Base-by-base conservation (phyloP, 441 rosid genomes). In the Capsella rubella region DNA sequence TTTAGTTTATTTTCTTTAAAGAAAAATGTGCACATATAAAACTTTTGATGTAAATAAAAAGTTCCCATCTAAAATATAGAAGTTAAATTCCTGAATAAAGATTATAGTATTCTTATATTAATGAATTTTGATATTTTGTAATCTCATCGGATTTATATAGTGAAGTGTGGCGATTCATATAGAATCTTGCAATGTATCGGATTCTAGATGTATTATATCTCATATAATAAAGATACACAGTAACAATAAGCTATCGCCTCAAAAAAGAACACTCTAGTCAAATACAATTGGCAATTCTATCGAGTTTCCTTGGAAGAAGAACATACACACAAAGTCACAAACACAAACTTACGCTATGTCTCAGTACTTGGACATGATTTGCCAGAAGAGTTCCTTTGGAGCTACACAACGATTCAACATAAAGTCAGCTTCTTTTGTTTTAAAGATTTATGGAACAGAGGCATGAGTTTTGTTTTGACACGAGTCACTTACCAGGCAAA, bases 371-470 rank as follows among this genome's bases (percentile, higher is more conserved):
- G 91, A 77, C 95, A 93, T 84, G 28, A 74, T 82, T 77, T 83
- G 75, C 76, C 82, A 75, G 35, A 87, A 92, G 50, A 84, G 84
- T 75, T 93, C 97, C 84, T 87, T 90, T 18, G 97, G 97, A 35
- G 97, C 99, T 95, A 87, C 78, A 75, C 58, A 66, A 16, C 29
- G 51, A 39, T n/a, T 5, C 12, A 61, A 62, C 53, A 50, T 34
- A 16, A 53, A 54, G 63, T 50, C 28, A 49, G 43, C 31, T 50
- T 52, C 12, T 21, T 52, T 52, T 13, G 25, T 55, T 58, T 56
- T 57, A 62, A 8, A 15, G 47, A 8, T 47, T 56, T 54, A 37
- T 47, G 70, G 32, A 63, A 14, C 28, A 9, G 5, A 7, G 13
- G 40, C 18, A 21, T 47, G 35, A 6, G n/a, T 71, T 70, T 39